These are phyloP conservation scores for Moesziomyces globuligerus DNA, from an alignment of 1,284 basidiomycete species.

Conservation along the genomic window DNA sequence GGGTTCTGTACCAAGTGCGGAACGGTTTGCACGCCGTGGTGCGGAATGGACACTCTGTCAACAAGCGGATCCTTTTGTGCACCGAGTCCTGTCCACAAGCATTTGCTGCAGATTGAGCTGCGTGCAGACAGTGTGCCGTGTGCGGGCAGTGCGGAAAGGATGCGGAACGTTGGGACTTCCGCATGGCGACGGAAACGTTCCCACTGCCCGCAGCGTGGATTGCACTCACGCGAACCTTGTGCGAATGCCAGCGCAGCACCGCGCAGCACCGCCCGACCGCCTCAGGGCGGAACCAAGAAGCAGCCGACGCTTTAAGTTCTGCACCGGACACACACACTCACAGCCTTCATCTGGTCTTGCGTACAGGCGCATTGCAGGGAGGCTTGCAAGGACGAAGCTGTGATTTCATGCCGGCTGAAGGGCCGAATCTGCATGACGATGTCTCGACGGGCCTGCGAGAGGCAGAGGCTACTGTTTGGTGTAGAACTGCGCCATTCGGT, in stretches of 20 bases:
- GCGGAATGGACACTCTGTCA: not conserved
- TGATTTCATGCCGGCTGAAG: too few species aligned
- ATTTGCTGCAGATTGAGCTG: not conserved
- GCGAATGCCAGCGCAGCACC: not conserved
- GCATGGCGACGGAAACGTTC: not conserved
- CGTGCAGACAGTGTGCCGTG: not conserved
- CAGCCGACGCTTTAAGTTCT: not conserved
- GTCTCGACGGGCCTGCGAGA: too few species aligned
- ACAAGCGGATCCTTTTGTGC: not conserved
- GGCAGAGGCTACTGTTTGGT: constrained; percentile 39
- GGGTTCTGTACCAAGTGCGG: not conserved
- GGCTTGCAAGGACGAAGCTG: too few species aligned
- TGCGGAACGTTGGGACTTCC: not conserved
- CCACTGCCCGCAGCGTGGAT: not conserved
- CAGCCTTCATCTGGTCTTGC: too few species aligned
- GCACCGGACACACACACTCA: too few species aligned
- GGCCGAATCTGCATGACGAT: too few species aligned
- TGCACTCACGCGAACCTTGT: not conserved
- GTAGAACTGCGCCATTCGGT: constrained; percentile 46
- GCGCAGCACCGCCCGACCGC: not conserved
- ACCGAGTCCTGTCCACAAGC: not conserved
- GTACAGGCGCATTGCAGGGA: too few species aligned
- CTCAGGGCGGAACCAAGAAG: not conserved
- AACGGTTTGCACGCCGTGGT: not conserved
- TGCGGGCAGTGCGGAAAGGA: too few species aligned